Evolutionary conservation across 129 eudicot species (phyloP).

Genomic region (Sambucus nigra): DNA sequence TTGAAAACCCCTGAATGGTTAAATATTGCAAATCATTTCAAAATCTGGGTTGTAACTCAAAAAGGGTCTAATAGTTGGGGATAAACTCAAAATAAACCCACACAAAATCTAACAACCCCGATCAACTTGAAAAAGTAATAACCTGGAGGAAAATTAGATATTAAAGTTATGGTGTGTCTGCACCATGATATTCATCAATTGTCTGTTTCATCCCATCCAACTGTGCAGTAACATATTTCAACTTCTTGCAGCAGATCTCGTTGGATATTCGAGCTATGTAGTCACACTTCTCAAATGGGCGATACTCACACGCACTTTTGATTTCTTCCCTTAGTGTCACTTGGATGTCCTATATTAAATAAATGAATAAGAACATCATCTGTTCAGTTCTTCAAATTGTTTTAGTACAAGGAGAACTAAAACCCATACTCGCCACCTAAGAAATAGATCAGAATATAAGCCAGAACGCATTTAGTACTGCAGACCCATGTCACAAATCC

Average conservation of each 20-base stretch:
- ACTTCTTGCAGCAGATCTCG: constrained; percentile 82
- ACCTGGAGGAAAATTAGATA: too few species aligned
- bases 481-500: too few species aligned
- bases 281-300: constrained; percentile 94
- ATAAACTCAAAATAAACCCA: too few species aligned
- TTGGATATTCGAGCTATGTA: constrained; percentile 75
- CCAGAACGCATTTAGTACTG: too few species aligned
- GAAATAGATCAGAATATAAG: neutral
- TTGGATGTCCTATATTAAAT: constrained; percentile 61
- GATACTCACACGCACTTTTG: constrained; percentile 85
- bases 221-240: constrained; percentile 50
- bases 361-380: neutral
- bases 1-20: too few species aligned
- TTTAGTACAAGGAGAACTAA: neutral
- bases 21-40: too few species aligned
- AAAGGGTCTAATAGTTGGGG: too few species aligned
- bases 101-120: too few species aligned
- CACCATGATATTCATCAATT: constrained; percentile 38
- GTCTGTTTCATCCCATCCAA: constrained; percentile 61
- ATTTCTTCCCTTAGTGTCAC: constrained; percentile 84
- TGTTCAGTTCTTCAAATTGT: constrained; percentile 5
- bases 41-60: too few species aligned
- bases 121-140: too few species aligned
- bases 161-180: too few species aligned
- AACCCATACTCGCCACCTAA: neutral